A percentile compares a stretch with the other conserved stretches of the same genome.
Conservation (phyloP, 805 yeast species). For the Zygosaccharomyces gambellarensis region DNA sequence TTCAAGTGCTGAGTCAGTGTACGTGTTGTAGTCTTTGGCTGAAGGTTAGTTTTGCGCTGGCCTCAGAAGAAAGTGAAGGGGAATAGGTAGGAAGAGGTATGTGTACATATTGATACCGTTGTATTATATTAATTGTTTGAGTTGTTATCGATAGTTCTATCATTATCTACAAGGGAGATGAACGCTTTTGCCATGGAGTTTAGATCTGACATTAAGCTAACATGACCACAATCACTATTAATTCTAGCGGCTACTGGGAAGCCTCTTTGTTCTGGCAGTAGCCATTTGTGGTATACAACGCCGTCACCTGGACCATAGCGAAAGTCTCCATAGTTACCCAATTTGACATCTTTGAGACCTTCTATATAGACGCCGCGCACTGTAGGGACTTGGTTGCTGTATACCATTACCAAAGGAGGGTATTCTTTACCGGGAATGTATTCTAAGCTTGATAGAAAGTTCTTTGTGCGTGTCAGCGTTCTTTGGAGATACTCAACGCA, state of each 20-base stretch:
- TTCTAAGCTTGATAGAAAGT: conserved; percentile 52
- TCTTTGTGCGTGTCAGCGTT: conserved; percentile 55
- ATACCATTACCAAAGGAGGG: conserved; percentile 81
- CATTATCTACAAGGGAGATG: conserved; percentile 56
- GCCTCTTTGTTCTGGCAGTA: conserved; percentile 73
- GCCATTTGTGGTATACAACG: conserved; percentile 76
- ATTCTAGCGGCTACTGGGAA: conserved; percentile 69
- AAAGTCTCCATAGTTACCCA: conserved; percentile 71
- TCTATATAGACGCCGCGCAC: conserved; percentile 73
- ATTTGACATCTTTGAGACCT: conserved; percentile 54
- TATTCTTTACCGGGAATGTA: conserved; percentile 50
- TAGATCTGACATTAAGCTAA: conserved; percentile 70
- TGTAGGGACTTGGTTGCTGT: conserved; percentile 79
- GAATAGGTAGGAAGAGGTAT: not conserved
- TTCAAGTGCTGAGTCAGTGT: conserved; percentile 74
- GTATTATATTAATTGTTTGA: not conserved
- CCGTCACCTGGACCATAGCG: conserved; percentile 92
- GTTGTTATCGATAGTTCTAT: conserved; percentile 31
- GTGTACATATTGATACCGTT: not conserved
- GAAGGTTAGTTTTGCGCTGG: conserved; percentile 55
- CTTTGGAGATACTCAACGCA: conserved; percentile 60
- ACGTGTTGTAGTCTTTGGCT: conserved; percentile 82
- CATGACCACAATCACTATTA: conserved; percentile 67
- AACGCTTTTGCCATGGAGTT: conserved; percentile 69
- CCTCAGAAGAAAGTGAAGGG: conserved; percentile 22